phyloP scores from a whole-genome alignment of 306 rosid genomes.

The Luffa acutangula region DNA sequence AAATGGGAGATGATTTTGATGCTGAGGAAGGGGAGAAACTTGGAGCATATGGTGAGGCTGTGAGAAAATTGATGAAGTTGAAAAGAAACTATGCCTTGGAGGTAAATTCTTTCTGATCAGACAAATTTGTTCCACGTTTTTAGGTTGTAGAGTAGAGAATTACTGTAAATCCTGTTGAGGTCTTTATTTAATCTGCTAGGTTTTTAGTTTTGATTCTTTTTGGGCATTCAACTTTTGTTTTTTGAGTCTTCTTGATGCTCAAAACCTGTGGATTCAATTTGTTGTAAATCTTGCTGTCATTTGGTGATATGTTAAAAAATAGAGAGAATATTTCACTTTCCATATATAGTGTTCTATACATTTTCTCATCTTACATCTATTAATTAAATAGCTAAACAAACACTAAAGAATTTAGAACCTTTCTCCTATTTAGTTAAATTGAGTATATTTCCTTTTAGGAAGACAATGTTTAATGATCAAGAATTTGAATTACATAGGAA shows the following conservation, averaged over 20 bases:
- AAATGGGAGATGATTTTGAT: conserved; percentile 14
- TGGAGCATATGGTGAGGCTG: conserved; percentile 20
- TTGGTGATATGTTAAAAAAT: background rate
- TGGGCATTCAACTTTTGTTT: background rate
- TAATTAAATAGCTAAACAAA: too few species aligned
- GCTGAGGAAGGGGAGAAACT: conserved; percentile 13
- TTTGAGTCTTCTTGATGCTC: background rate
- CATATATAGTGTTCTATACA: background rate
- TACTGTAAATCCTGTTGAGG: background rate
- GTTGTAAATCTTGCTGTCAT: background rate
- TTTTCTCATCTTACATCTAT: background rate
- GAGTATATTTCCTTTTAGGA: too few species aligned
- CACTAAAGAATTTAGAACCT: too few species aligned
- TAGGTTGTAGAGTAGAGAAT: background rate
- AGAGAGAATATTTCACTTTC: background rate
- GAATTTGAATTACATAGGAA: too few species aligned
- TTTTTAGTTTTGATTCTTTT: background rate
- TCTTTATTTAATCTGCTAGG: background rate
- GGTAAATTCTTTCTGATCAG: conserved; percentile 20
- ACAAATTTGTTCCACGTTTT: background rate
- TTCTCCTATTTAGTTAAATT: too few species aligned
- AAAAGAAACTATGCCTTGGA: conserved; percentile 19
- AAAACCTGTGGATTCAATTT: background rate
- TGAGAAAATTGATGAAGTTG: conserved; percentile 25
- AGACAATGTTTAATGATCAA: too few species aligned